Conservation (phyloP, 2,329 filamentous ascomycete species). For the Aspergillus versicolor region DNA sequence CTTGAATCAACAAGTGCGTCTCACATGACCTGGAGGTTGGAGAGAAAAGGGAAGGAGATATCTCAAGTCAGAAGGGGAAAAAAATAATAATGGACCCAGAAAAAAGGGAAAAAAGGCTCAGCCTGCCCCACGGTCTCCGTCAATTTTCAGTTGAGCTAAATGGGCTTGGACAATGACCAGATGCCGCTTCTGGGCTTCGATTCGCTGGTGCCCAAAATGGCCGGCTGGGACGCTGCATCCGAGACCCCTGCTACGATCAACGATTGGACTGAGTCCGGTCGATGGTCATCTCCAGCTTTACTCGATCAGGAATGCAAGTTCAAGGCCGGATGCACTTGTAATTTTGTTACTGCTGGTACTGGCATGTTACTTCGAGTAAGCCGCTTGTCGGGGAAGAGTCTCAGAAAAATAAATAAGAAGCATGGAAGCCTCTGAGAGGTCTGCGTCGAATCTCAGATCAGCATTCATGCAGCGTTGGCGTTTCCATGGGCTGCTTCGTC, state of each 20-base stretch:
- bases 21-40: slow-evolving; percentile 4
- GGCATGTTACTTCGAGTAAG: slow-evolving; percentile 10
- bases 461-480: slow-evolving; percentile 14
- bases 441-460: slow-evolving; percentile 7
- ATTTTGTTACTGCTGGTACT: slow-evolving; percentile 15
- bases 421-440: slow-evolving; percentile 3
- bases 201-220: slow-evolving; percentile 30
- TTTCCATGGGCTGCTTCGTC: slow-evolving; percentile 15
- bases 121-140: slow-evolving; percentile 11
- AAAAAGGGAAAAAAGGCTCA: slow-evolving; percentile 10
- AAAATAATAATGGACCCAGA: neutral
- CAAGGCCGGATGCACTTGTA: slow-evolving; percentile 18
- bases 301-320: slow-evolving; percentile 26
- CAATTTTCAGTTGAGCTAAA: slow-evolving; percentile 15
- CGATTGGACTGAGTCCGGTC: slow-evolving; percentile 39
- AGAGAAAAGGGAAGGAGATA: neutral
- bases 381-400: neutral
- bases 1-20: neutral
- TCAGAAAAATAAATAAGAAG: slow-evolving; percentile 8
- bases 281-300: slow-evolving; percentile 35
- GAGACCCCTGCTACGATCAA: slow-evolving; percentile 39
- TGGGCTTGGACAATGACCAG: slow-evolving; percentile 21
- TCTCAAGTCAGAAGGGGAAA: neutral
- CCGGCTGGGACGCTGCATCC: slow-evolving; percentile 29
- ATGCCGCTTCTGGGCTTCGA: slow-evolving; percentile 27